phyloP scores from a whole-genome alignment of 2,329 filamentous ascomycete genomes.

The Sclerotinia nivalis region DNA sequence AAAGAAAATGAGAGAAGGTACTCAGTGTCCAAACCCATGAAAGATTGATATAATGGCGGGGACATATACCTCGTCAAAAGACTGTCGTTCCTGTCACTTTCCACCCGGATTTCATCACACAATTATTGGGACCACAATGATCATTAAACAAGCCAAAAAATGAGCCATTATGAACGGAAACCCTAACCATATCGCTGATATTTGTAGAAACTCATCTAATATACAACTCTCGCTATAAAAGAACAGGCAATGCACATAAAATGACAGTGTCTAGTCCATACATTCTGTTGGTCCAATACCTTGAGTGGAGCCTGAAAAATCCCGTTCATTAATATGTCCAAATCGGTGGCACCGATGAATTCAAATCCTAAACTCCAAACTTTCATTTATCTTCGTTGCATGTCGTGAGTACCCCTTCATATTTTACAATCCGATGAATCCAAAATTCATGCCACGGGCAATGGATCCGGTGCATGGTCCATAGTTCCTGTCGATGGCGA shows the following conservation, averaged over 20 bases:
- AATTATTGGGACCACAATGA: not conserved
- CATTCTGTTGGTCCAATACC: constrained; percentile 7
- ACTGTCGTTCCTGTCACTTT: not conserved
- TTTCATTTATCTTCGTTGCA: constrained; percentile 10
- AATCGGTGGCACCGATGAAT: constrained; percentile 1
- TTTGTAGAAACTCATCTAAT: not conserved
- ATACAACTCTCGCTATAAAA: not conserved
- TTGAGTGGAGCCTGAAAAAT: constrained; percentile 5
- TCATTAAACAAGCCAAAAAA: not conserved
- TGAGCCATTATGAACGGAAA: not conserved
- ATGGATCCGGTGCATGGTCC: not conserved
- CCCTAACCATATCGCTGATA: not conserved
- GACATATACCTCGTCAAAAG: not conserved
- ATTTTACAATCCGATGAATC: constrained; percentile 5
- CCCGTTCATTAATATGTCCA: constrained; percentile 4
- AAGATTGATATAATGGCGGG: not conserved
- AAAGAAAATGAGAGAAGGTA: not conserved
- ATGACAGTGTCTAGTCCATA: not conserved
- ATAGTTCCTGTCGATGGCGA: not conserved
- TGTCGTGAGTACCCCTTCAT: not conserved
- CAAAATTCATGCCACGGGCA: not conserved
- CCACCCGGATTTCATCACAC: not conserved
- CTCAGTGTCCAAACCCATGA: not conserved
- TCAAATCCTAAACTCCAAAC: constrained; percentile 6
- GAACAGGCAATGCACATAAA: not conserved